Conservation (phyloP, 495 filamentous ascomycete species). For the Aspergillus sparsus region DNA sequence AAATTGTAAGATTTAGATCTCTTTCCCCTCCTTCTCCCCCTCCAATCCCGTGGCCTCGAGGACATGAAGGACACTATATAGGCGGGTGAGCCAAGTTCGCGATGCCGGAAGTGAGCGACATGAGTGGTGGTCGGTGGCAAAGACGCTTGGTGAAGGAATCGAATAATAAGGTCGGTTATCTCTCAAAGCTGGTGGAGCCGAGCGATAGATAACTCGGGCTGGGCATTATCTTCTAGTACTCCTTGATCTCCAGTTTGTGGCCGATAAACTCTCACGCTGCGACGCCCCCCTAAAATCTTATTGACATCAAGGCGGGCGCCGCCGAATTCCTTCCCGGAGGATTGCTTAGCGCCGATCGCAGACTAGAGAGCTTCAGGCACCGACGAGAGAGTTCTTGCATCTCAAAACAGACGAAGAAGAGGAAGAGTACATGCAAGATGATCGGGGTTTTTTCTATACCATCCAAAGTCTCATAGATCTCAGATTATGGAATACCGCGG, state of each 20-base stretch:
- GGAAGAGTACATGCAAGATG: too few species aligned
- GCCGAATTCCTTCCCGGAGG: slow-evolving; percentile 13
- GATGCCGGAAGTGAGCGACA: too few species aligned
- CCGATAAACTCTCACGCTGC: too few species aligned
- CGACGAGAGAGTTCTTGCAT: too few species aligned
- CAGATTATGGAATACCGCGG: too few species aligned
- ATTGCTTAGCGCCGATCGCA: background rate
- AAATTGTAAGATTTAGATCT: too few species aligned
- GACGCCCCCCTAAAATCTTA: slow-evolving; percentile 7
- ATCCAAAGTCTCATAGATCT: too few species aligned
- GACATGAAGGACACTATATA: slow-evolving; percentile 4
- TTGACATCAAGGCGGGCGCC: slow-evolving; percentile 6
- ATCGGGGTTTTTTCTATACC: too few species aligned
- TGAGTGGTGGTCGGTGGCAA: slow-evolving; percentile 1
- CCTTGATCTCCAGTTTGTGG: background rate
- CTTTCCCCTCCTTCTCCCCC: too few species aligned
- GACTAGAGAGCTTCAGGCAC: background rate
- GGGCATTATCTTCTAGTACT: background rate
- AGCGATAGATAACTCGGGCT: background rate
- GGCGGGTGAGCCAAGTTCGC: background rate
- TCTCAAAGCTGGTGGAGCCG: slow-evolving; percentile 9
- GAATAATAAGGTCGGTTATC: slow-evolving; percentile 23
- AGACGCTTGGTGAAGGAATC: slow-evolving; percentile 19
- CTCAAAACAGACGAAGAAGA: too few species aligned
- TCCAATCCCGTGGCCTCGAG: too few species aligned